Percentiles rank a stretch among this genome's conserved stretches.
These are phyloP conservation scores for Scolecobasidium constrictum DNA, from an alignment of 2,329 filamentous ascomycete genomes.

Conservation along the genomic window DNA sequence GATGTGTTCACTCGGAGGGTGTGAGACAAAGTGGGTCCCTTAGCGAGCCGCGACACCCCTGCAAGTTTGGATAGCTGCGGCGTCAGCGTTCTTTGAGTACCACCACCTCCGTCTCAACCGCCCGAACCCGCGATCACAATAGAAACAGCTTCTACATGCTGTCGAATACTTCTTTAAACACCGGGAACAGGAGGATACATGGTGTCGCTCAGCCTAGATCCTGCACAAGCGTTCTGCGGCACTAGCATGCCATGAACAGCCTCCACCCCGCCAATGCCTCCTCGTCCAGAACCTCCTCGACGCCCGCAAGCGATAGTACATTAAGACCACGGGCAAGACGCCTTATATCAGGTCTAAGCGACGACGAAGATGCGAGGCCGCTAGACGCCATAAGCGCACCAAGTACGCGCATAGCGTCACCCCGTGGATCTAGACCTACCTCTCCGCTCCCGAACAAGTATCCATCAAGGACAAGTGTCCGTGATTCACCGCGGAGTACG, in stretches of 20 bases:
- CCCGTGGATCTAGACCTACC: constrained; percentile 25
- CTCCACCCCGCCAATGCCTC: constrained; percentile 9
- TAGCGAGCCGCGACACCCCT: no score
- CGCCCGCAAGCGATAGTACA: constrained; percentile 22
- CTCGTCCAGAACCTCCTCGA: constrained; percentile 30
- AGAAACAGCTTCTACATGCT: no score
- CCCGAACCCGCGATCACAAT: no score
- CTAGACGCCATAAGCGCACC: constrained; percentile 20
- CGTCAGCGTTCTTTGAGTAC: no score
- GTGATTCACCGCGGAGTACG: constrained; percentile 1
- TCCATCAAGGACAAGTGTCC: constrained; percentile 21
- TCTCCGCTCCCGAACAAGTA: constrained; percentile 28
- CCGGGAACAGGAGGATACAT: no score
- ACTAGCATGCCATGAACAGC: constrained; percentile 13
- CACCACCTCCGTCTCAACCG: no score
- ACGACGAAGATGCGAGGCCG: constrained; percentile 27
- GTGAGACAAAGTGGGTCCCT: no score
- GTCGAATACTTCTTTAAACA: no score
- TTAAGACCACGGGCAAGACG: constrained; percentile 35
- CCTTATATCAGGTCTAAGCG: constrained; percentile 36
- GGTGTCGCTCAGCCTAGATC: no score
- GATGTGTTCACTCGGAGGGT: no score
- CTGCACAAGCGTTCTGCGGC: no score
- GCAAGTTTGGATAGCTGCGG: no score
- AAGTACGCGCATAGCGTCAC: constrained; percentile 20